These are phyloP conservation scores for Poa pratensis DNA, from an alignment of 176 grass and related monocot genomes.

Conservation along the genomic window DNA sequence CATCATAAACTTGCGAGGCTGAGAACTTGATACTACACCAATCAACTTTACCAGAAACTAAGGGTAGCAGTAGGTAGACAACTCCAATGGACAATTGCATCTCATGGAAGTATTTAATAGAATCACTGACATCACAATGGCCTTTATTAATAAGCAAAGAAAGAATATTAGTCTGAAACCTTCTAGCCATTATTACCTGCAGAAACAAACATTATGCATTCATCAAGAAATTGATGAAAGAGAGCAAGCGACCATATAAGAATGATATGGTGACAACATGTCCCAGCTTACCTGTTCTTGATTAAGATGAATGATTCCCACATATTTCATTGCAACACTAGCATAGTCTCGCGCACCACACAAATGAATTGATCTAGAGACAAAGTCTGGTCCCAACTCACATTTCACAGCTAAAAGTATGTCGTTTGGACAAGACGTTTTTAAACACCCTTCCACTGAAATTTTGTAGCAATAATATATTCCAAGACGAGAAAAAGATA, in stretches of 20 bases:
- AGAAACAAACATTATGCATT: conserved; percentile 16
- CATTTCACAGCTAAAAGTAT: conserved; percentile 67
- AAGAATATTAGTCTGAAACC: conserved; percentile 67
- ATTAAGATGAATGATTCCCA: conserved; percentile 54
- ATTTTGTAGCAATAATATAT: conserved; percentile 76
- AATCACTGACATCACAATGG: conserved; percentile 35
- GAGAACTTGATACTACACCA: conserved; percentile 64
- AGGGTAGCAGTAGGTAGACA: conserved; percentile 77
- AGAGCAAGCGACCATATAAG: background rate
- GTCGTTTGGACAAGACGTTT: conserved; percentile 33
- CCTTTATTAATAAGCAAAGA: conserved; percentile 61
- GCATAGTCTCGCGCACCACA: conserved; percentile 25
- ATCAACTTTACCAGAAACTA: conserved; percentile 73
- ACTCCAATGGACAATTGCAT: conserved; percentile 53
- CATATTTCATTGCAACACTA: conserved; percentile 43
- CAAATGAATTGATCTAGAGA: conserved; percentile 54
- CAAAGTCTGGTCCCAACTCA: conserved; percentile 67
- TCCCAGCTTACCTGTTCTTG: conserved; percentile 55
- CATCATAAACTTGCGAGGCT: conserved; percentile 37
- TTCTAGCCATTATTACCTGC: conserved; percentile 66
- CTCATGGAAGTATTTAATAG: conserved; percentile 36
- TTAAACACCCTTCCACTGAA: conserved; percentile 43
- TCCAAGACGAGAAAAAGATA: conserved; percentile 58
- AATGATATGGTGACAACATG: background rate
- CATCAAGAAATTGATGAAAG: conserved; percentile 4